Percentiles rank a stretch among this genome's conserved stretches.
Evolutionary conservation across 116 monocot genomes (phyloP).

Genomic region (Posidonia oceanica): DNA sequence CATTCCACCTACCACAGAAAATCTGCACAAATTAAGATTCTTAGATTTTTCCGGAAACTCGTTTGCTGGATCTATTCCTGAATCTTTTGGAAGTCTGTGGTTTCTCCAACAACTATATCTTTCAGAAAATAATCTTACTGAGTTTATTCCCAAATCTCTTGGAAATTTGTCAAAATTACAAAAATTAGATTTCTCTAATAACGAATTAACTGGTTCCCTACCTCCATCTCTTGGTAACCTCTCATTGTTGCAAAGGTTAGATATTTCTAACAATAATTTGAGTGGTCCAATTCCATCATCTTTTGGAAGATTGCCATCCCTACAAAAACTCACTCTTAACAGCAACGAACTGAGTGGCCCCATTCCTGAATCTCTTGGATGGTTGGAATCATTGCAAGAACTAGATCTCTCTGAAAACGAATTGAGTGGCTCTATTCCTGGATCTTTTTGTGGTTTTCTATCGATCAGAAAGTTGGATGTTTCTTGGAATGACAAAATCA

Average conservation of each 20-base stretch:
- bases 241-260: neutral
- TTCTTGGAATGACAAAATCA: neutral
- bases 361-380: neutral
- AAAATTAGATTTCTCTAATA: slow-evolving; percentile 5
- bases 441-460: neutral
- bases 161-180: slow-evolving; percentile 6
- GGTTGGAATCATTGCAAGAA: neutral
- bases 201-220: slow-evolving; percentile 3
- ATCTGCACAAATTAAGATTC: slow-evolving; percentile 3
- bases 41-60: slow-evolving; percentile 8
- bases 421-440: neutral
- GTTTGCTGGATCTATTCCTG: neutral
- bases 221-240: neutral
- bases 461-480: neutral
- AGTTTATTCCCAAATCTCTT: slow-evolving; percentile 12
- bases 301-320: neutral
- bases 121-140: neutral
- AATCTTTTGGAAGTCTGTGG: neutral
- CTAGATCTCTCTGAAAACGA: slow-evolving; percentile 3
- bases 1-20: neutral
- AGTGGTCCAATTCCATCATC: slow-evolving; percentile 3
- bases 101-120: neutral
- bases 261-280: neutral
- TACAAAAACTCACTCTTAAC: neutral
- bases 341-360: neutral